Evolutionary conservation across 169 alveolate genomes (phyloP).

Genomic region (Condylostoma magnum): DNA sequence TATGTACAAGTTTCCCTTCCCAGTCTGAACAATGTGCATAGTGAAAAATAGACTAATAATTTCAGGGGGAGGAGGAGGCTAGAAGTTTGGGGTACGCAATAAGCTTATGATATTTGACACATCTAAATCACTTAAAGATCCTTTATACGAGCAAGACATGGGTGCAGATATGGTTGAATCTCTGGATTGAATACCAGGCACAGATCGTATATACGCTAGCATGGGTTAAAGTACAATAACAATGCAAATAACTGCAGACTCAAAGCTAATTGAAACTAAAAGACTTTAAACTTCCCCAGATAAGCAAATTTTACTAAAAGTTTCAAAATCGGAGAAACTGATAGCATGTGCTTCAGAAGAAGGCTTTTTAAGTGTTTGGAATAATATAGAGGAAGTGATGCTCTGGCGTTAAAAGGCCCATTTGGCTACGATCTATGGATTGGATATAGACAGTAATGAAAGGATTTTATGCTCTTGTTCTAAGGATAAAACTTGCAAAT

Average conservation of each 20-base stretch:
- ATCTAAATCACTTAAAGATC: neutral
- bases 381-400: neutral
- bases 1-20: constrained; percentile 3
- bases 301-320: neutral
- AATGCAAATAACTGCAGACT: neutral
- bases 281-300: neutral
- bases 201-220: neutral
- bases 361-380: constrained; percentile 20
- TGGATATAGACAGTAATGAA: no score
- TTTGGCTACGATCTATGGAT: no score
- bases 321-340: neutral
- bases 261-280: neutral
- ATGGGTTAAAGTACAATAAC: neutral
- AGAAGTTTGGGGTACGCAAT: constrained; percentile 13
- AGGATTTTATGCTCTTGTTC: no score
- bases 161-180: constrained; percentile 5
- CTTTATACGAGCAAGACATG: neutral
- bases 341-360: constrained; percentile 6
- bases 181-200: neutral
- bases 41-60: neutral
- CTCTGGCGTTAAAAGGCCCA: no score
- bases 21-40: constrained; percentile 19
- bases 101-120: constrained; percentile 2
- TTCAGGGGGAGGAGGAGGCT: constrained; percentile 37
- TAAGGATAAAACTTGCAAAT: no score